Base-by-base conservation (phyloP, 306 rosid genomes). In the Luffa acutangula region DNA sequence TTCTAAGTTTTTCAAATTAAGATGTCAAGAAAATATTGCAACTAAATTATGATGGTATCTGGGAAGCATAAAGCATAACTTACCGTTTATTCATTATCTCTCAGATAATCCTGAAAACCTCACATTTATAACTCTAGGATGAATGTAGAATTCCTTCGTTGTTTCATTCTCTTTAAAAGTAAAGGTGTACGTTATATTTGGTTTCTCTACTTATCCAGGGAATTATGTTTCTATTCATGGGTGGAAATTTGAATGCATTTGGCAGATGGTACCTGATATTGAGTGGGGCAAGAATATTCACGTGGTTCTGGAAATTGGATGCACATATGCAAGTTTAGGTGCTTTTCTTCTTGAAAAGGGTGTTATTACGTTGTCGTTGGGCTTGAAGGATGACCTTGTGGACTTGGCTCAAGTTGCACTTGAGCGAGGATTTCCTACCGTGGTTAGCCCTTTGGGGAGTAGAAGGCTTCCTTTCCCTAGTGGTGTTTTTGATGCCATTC, bases 231-330 rank as follows among this genome's bases (percentile, higher is more conserved):
- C 13, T 72, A 72, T 46, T 43, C 59, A 25, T 72, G 54, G 59
- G 41, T 25, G 48, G 59, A 21, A 72, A 48, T 72, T 11, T 49
- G 54, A 39, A 83, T 49, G 80, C 79, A 77, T 84, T 74, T 85
- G 84, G 81, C 89, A 95, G 98, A 95, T 89, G 95, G 98, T 95
- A 82, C 98, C 97, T 15, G 98, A 95, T 86, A 90, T 95, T 51
- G 97, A 93, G 72, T 95, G 97, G 97, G 98, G 98, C 59, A 92
- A 95, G 87, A 92, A 91, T 83, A 91, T 95, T 62, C 97, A 90
- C 53, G 77, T 91, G 63, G 85, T 95, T 80, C 91, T 95, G 71
- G 98, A 95, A 74, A 85, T 95, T 12, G 97, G 97, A 81, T 87
- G 90, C 63, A 81, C 90, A 14, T 96, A 92, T 87, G 87, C 97